Base-by-base conservation (phyloP, 176 grass and related monocot genomes). In the Neostapfia colusana region DNA sequence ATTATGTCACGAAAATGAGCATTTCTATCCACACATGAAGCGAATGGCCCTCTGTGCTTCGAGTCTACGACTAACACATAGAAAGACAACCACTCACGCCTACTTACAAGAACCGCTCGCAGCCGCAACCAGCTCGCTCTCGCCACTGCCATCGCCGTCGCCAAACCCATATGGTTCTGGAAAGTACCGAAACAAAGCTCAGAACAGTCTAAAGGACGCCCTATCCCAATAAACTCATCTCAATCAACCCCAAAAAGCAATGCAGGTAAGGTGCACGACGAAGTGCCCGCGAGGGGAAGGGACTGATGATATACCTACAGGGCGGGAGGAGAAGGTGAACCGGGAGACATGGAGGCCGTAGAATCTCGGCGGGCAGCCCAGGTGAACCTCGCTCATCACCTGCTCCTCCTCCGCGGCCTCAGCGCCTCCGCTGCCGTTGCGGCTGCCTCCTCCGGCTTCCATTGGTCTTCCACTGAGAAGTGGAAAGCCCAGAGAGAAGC, bases 311-410 rank as follows among this genome's bases (percentile, higher is more conserved):
- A 81, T 56, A 86, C 73, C 78, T 76, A 70, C 2, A 0, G 76
- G 68, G n/a, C 42, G 69, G 27, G 84, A 68, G 24, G 86, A 86
- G 91, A 93, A 85, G 84, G 63, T 90, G 86, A 97, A 97, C 31
- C 62, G 86, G 59, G 94, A 91, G 76, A 89, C 10, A 31, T 76
- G 83, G 71, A 81, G 84, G 6, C 88, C 89, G 20, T 76, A 63
- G 46, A 82, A 79, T 14, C 77, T 31, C 1, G 91, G 86, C 31
- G 91, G 91, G 82, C 95, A 93, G 0, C 91, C 91, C 10, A 97
- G 84, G 73, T 97, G 91, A 63, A 97, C 79, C 82, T 97, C 95
- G 74, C 89, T 97, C 95, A 97, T 97, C 87, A 93, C 84, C 82
- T 92, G 82, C 59, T 92, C 89, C 58, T 85, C 86, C 12, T 69